phyloP scores from a whole-genome alignment of 208 protist genomes.

The Novymonas esmeraldas region DNA sequence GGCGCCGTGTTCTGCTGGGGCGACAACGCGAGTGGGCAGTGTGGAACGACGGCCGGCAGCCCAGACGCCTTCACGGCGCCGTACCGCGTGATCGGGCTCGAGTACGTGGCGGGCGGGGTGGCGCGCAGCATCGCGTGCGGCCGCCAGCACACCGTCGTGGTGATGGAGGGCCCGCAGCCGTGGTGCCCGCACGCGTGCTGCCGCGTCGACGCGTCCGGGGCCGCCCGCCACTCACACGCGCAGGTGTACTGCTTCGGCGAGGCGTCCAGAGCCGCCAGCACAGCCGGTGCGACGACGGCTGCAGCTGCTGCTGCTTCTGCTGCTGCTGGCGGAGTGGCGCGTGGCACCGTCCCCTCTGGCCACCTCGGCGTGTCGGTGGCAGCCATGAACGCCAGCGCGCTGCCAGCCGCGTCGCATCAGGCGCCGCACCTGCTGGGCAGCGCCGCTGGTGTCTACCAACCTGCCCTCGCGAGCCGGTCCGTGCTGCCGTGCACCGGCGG shows the following conservation, averaged over 20 bases:
- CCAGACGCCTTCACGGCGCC: conserved; percentile 69
- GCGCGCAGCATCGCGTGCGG: conserved; percentile 77
- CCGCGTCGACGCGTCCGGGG: conserved; percentile 39
- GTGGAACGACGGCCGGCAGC: conserved; percentile 42
- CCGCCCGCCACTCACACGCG: conserved; percentile 38
- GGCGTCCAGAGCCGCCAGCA: conserved; percentile 16
- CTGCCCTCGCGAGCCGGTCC: not conserved
- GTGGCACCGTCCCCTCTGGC: not conserved
- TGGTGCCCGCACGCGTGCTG: conserved; percentile 67
- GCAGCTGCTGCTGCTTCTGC: conserved; percentile 5
- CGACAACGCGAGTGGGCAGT: conserved; percentile 85
- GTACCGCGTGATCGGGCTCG: conserved; percentile 74
- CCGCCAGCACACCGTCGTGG: conserved; percentile 83
- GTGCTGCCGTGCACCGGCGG: conserved; percentile 17
- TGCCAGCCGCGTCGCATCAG: conserved; percentile 11
- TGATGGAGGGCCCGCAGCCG: conserved; percentile 84
- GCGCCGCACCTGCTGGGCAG: not conserved
- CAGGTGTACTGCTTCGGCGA: conserved; percentile 85
- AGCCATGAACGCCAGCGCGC: not conserved
- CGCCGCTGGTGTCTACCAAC: not conserved
- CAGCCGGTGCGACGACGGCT: not conserved
- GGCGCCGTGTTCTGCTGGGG: conserved; percentile 87
- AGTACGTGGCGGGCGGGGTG: conserved; percentile 79
- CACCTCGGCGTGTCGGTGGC: conserved; percentile 11
- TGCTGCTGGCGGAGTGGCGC: not conserved